Base-by-base conservation (phyloP, 805 yeast genomes). In the Candida sanyiensis region DNA sequence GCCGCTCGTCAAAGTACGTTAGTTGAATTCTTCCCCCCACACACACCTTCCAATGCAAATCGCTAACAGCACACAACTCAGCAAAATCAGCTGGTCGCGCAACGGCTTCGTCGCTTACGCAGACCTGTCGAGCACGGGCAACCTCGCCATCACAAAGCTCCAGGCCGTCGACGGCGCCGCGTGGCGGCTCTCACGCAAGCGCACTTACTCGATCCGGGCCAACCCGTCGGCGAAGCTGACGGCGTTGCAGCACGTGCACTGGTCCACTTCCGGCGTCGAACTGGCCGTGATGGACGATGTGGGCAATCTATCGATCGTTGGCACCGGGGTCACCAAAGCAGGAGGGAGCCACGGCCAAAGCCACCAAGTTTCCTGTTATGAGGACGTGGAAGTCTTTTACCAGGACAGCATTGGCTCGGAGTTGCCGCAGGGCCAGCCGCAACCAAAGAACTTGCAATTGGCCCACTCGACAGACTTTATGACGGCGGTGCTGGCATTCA, bases 211-310 rank as follows among this genome's bases (percentile, higher is more conserved):
- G 30, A 45, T 54, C 15, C 51, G 38, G 25, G 47, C 52, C 16
- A 54, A 46, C n/a, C 55, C 53, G 15, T 47, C 47, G 16, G 52
- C 58, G 7, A 33, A 36, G n/a, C 37, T 39, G 35, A 28, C 69
- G 68, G 30, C 63, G 59, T 52, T 76, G 7, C 50, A 67, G 1
- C 52, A 68, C 19, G 72, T 86, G 6, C 64, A 72, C 28, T 93
- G 96, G 88, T 80, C 93, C 42, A 75, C 78, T 34, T 65, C 80
- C 1, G 90, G 90, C 32, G 77, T 83, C 40, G 95, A 89, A 52
- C 67, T 93, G 34, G 94, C 94, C 2, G 74, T 83, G 4, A 69
- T 83, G 31, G 97, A 89, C 57, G 70, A 69, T 17, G 55, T 67
- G 26, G 96, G 96, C 3, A 76, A 80, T 41, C 60, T 80, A 32